phyloP scores from a whole-genome alignment of 805 yeast genomes.

The Kurtzmaniella cleridarum region DNA sequence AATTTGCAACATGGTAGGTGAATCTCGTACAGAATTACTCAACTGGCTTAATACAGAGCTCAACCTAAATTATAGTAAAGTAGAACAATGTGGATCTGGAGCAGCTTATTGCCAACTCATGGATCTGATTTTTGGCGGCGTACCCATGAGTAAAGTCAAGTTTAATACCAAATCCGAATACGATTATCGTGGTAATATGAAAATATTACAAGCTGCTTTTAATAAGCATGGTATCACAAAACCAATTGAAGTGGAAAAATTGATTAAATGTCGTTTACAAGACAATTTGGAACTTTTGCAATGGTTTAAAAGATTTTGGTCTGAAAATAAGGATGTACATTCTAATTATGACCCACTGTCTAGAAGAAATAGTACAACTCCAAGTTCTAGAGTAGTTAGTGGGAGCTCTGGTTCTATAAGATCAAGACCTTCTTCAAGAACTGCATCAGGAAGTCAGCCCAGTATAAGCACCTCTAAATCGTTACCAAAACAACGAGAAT shows the following conservation, averaged over 20 bases:
- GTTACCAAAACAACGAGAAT: conserved; percentile 1
- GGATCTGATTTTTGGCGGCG: conserved; percentile 77
- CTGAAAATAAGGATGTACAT: conserved; percentile 61
- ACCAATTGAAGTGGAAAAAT: conserved; percentile 71
- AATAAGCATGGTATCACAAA: conserved; percentile 64
- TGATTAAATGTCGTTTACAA: conserved; percentile 85
- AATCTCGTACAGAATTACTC: conserved; percentile 77
- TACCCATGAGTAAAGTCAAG: conserved; percentile 75
- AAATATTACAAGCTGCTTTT: conserved; percentile 79
- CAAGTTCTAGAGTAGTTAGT: not conserved
- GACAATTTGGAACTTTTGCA: conserved; percentile 92
- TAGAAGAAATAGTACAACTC: conserved; percentile 12
- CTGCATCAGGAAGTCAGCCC: conserved; percentile 8
- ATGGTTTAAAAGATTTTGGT: conserved; percentile 85
- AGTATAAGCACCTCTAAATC: conserved; percentile 7
- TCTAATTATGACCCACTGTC: conserved; percentile 58
- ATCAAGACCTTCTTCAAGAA: conserved; percentile 5
- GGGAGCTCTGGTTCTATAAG: conserved; percentile 4
- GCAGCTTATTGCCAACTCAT: conserved; percentile 91
- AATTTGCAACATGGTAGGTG: conserved; percentile 36
- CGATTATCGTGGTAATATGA: conserved; percentile 76
- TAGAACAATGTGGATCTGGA: conserved; percentile 94
- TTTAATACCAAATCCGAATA: conserved; percentile 61
- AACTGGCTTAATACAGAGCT: conserved; percentile 79
- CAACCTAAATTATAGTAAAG: conserved; percentile 59